Evolutionary conservation across 371 early-diverging fungal species (phyloP), one percentile per base, ranked within the genome.

Genomic region (Rhizopus delemar): DNA sequence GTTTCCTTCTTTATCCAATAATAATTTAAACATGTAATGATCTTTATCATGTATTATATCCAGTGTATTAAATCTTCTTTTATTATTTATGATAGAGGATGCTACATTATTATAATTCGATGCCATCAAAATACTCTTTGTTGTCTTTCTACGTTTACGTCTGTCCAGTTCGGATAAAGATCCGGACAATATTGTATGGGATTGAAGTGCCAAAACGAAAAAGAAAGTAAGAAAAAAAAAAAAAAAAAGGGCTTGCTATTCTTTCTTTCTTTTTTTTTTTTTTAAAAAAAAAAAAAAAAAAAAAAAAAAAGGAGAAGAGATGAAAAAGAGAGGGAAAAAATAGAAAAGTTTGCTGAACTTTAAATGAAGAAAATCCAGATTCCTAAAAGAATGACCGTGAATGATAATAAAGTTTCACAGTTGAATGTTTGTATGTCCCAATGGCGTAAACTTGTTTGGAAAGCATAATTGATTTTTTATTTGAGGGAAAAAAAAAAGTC

Each of bases 11-110:
- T 36, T 46, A 41, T 69, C 65, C 28, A 69, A 61, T 15, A 16
- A 12, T 3, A 64, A 51, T 51, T 58, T 69, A 56, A 69, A 69
- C 69, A 69, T 69, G 41, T 59, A 69, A 46, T 51, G 35, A 39
- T 33, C 53, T 12, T 54, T 41, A 35, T 69, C 69, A 58, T 69
- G 69, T 9, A 64, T 35, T n/a, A 68, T 57, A 45, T 62, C 50
- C n/a, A 31, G 46, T 11, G 29, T 35, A 46, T 41, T 31, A n/a
- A n/a, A 32, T 12, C n/a, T 28, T 41, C 34, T 22, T 13, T 43
- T 11, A 8, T 29, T 46, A 46, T 15, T 50, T 38, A 15, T 28
- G 56, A 32, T 22, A 33, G 22, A 41, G 36, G 38, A 29, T 39
- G 36, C 4, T 39, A 15, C 39, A 16, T 53, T 29, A 33, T 43